phyloP scores from a whole-genome alignment of 805 yeast genomes.

The Saccharomyces cerevisiae region DNA sequence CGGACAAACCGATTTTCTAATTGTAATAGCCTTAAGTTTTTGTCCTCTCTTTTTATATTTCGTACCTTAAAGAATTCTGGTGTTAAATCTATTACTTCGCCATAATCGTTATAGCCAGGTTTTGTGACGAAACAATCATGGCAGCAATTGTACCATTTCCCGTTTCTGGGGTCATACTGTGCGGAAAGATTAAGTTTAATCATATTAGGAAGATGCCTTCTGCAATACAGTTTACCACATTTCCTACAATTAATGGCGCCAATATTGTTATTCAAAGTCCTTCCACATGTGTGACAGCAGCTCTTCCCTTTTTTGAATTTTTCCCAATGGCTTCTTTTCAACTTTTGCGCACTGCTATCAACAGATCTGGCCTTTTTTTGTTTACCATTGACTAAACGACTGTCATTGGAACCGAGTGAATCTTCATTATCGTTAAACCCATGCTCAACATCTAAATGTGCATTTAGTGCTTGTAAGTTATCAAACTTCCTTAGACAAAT shows the following conservation, averaged over 20 bases:
- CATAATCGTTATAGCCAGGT: constrained; percentile 46
- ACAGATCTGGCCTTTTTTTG: neutral
- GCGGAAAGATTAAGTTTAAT: constrained; percentile 45
- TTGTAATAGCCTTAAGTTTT: constrained; percentile 45
- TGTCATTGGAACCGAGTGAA: neutral
- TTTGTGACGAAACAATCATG: constrained; percentile 46
- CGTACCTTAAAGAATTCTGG: constrained; percentile 36
- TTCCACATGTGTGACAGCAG: constrained; percentile 35
- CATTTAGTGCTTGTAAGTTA: constrained; percentile 47
- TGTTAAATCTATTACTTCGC: constrained; percentile 41
- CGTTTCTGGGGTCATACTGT: constrained; percentile 38
- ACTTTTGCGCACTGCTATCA: constrained; percentile 28
- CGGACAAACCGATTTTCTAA: constrained; percentile 54
- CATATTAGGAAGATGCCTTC: constrained; percentile 48
- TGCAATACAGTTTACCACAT: constrained; percentile 70
- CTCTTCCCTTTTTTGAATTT: constrained; percentile 9
- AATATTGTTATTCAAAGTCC: constrained; percentile 46
- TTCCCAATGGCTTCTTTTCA: constrained; percentile 32
- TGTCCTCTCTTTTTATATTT: constrained; percentile 37
- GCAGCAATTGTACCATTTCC: constrained; percentile 70
- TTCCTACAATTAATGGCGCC: constrained; percentile 55
- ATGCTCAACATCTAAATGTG: constrained; percentile 68
- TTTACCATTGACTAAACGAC: constrained; percentile 5
- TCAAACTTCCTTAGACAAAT: constrained; percentile 58
- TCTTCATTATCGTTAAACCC: constrained; percentile 24